Conservation (phyloP, 495 filamentous ascomycete genomes). For the Daldinia vernicosa region DNA sequence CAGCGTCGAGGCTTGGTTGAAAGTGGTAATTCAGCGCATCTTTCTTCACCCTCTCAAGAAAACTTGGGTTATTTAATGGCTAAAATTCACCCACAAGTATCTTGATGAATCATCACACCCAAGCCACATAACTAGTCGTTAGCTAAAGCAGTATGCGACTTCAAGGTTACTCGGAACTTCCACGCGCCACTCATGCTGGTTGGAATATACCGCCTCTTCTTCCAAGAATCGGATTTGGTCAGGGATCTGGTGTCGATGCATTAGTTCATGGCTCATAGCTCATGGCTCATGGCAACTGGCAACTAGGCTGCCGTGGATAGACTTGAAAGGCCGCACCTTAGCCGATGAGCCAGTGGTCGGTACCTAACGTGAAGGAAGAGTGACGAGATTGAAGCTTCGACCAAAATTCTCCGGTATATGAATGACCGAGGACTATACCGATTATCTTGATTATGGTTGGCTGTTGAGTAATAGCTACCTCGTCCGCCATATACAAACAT, state of each 20-base stretch:
- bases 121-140: background rate
- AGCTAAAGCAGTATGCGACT: background rate
- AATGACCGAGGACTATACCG: conserved; percentile 22
- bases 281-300: background rate
- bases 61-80: background rate
- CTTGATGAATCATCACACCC: background rate
- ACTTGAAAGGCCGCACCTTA: background rate
- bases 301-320: background rate
- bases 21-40: background rate
- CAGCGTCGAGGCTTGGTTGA: background rate
- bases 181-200: background rate
- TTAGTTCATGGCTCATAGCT: conserved; percentile 6
- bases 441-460: conserved; percentile 12
- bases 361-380: conserved; percentile 5
- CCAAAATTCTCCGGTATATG: conserved; percentile 8
- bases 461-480: background rate
- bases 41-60: background rate
- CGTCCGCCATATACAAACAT: conserved; percentile 9
- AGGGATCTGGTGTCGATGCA: background rate
- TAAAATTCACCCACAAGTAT: background rate
- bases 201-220: background rate
- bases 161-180: background rate
- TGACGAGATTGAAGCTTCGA: conserved; percentile 18
- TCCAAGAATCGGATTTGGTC: background rate
- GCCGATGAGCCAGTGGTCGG: background rate